Base-by-base conservation (phyloP, 1,284 basidiomycete genomes). In the Apiotrichum gracile region DNA sequence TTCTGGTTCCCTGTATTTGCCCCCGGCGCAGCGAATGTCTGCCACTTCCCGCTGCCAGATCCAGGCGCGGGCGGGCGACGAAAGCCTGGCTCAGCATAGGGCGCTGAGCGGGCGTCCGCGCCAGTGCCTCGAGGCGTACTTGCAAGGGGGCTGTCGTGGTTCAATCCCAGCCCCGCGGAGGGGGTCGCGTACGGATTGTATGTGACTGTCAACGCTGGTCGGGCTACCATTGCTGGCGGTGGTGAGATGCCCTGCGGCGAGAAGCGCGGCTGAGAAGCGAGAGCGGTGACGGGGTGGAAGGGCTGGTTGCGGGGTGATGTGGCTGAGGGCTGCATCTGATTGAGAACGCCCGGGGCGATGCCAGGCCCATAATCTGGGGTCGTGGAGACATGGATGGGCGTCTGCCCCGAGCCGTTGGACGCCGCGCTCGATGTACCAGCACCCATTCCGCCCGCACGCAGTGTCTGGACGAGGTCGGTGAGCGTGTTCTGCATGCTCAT, bases 401-500 rank as follows among this genome's bases (percentile, higher is more conserved):
- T 65, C 22, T 57, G 47, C 4, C 55, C 59, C 7, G 65, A 64
- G 1, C 61, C 61, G 33, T 65, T 63, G 6, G 63, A 61, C 17
- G 54, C 54, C 9, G 19, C 38, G 38, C 41, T 53, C 9, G 60
- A 52, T 6, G 57, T 54, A 21, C 56, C 51, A 13, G 27, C 27
- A 14, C 19, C n/a, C 7, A 16, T 12, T 63, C 68, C 65, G 24
- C 64, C 62, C 0, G 65, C 60, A 10, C 66, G 65, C 5, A 76
- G 62, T 5, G 72, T 72, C 17, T 83, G 78, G 40, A 87, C 83
- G 54, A 94, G 82, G 64, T 93, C 91, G 48, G 83, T 77, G 17
- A 94, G 79, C 0, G 84, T 86, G 60, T 78, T 84, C 63, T 89
- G 86, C 42, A 92, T 92, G n/a, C 82, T 78, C 26, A 85, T 81